These are phyloP conservation scores for Colletotrichum sansevieriae DNA, from an alignment of 2,329 filamentous ascomycete genomes.

Conservation along the genomic window DNA sequence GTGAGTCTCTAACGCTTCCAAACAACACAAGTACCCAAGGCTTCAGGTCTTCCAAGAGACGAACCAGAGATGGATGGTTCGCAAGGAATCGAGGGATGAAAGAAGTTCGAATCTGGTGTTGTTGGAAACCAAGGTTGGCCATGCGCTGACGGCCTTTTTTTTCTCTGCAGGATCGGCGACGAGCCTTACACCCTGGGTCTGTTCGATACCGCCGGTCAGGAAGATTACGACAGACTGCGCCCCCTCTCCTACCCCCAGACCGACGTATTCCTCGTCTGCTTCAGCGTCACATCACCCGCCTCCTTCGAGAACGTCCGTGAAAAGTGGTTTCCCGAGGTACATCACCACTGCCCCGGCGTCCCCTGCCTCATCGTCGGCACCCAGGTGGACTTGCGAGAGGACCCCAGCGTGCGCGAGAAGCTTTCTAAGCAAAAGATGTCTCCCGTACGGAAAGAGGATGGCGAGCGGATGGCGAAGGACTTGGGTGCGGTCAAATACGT, in stretches of 20 bases:
- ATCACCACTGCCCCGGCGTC: conserved; percentile 97
- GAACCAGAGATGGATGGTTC: conserved; percentile 8
- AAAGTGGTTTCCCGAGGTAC: conserved; percentile 99
- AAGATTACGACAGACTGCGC: conserved; percentile 98
- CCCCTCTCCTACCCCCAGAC: conserved; percentile 98
- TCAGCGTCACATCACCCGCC: conserved; percentile 96
- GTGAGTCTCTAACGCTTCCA: conserved; percentile 70
- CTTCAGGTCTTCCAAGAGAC: conserved; percentile 4
- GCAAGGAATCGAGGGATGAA: conserved; percentile 4
- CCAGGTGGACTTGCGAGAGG: conserved; percentile 95
- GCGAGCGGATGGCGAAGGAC: conserved; percentile 96
- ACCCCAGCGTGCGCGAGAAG: conserved; percentile 89
- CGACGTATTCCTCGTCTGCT: conserved; percentile 98
- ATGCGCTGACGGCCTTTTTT: conserved; percentile 28
- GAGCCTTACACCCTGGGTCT: conserved; percentile 97
- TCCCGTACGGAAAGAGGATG: conserved; percentile 91
- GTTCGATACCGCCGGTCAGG: conserved; percentile 98
- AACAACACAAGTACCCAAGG: conserved; percentile 1
- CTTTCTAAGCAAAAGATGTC: conserved; percentile 96
- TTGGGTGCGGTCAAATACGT: conserved; percentile 99
- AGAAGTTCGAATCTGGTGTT: conserved; percentile 2
- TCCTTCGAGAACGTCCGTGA: conserved; percentile 99
- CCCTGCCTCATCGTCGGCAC: conserved; percentile 98
- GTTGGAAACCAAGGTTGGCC: conserved; percentile 8
- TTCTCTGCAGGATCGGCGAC: conserved; percentile 86